These are phyloP conservation scores for Zygoascus sp. DNA, from an alignment of 1,139 yeast species.

Conservation along the genomic window DNA sequence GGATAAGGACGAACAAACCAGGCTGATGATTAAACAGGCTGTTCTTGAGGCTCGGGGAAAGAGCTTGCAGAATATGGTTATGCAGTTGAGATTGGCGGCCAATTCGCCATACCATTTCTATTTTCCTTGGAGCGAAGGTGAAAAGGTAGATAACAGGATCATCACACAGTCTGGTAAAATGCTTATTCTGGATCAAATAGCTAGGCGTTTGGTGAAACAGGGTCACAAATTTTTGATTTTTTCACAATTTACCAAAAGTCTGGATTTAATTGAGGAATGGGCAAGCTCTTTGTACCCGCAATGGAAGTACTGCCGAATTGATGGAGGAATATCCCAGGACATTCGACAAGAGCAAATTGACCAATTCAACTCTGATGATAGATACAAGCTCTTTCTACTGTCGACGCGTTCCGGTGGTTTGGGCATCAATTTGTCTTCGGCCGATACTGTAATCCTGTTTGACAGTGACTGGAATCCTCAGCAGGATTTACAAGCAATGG, in stretches of 20 bases:
- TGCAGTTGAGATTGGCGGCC: conserved; percentile 81
- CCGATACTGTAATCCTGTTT: conserved; percentile 84
- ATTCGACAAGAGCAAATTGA: conserved; percentile 63
- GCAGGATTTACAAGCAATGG: conserved; percentile 94
- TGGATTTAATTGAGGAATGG: conserved; percentile 76
- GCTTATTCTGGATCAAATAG: conserved; percentile 60
- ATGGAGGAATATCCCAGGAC: conserved; percentile 65
- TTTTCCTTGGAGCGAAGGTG: conserved; percentile 57
- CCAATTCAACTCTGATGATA: conserved; percentile 41
- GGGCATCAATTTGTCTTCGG: conserved; percentile 79
- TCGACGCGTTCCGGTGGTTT: conserved; percentile 95
- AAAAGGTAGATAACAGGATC: conserved; percentile 39
- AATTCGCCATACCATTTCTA: conserved; percentile 80
- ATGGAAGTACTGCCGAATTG: conserved; percentile 57
- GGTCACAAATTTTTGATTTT: conserved; percentile 73
- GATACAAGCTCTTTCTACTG: conserved; percentile 54
- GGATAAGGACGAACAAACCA: conserved; percentile 14
- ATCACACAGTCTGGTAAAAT: conserved; percentile 64
- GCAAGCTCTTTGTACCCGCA: conserved; percentile 40
- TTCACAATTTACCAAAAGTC: conserved; percentile 75
- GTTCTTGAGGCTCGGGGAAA: conserved; percentile 36
- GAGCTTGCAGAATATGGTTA: conserved; percentile 59
- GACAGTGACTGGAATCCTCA: conserved; percentile 99
- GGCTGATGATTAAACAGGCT: conserved; percentile 24
- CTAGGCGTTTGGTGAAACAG: conserved; percentile 44